Percentiles rank a stretch among this genome's conserved stretches.
Conservation (phyloP, 106 monocot genomes). For the Allium sativum region DNA sequence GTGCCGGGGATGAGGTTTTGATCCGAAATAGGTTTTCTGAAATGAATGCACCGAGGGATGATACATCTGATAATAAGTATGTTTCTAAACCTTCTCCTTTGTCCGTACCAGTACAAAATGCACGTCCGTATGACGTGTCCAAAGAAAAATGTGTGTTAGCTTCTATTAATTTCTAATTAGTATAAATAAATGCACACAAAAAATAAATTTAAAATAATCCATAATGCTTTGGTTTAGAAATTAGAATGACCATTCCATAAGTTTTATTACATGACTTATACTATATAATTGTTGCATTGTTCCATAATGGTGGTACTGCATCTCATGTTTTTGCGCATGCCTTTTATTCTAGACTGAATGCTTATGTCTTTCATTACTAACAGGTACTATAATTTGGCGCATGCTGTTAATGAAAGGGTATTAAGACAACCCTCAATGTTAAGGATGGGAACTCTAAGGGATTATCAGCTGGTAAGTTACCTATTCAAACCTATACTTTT, state of each 20-base stretch:
- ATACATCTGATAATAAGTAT: constrained; percentile 82
- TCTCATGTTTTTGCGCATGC: neutral
- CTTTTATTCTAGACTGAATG: neutral
- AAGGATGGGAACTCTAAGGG: constrained; percentile 81
- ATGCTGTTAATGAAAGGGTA: constrained; percentile 91
- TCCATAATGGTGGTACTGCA: neutral
- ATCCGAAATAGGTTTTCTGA: constrained; percentile 90
- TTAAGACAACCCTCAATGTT: constrained; percentile 84
- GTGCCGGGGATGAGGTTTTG: constrained; percentile 90
- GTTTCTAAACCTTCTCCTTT: constrained; percentile 1
- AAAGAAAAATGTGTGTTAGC: no score
- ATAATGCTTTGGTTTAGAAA: no score
- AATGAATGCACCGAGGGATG: constrained; percentile 86
- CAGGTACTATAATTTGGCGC: constrained; percentile 95
- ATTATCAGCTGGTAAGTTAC: constrained; percentile 81
- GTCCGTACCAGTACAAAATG: no score
- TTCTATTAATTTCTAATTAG: no score
- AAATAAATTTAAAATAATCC: no score
- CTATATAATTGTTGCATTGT: neutral
- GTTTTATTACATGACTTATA: neutral
- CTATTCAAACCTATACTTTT: constrained; percentile 2
- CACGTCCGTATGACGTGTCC: no score
- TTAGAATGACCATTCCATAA: no score
- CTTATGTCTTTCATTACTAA: constrained; percentile 8
- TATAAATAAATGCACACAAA: no score